Evolutionary conservation across 495 filamentous ascomycete species (phyloP), one percentile per base, ranked within the genome.

Genomic region (Lasiosphaeris hirsuta): DNA sequence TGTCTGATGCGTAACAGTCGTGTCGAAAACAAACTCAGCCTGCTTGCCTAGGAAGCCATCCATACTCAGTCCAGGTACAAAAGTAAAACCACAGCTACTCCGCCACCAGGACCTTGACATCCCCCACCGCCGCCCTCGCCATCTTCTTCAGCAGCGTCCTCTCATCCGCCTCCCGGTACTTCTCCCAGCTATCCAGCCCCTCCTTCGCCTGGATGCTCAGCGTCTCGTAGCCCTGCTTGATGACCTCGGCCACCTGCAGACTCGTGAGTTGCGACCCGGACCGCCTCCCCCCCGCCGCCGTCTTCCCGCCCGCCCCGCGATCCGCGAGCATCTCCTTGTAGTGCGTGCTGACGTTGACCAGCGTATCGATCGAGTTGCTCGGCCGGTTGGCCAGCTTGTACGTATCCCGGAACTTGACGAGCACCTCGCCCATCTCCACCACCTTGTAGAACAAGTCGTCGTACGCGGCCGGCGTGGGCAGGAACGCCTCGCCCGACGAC

Each of bases 381-480:
- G 74, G 69, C 50, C 81, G 70, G 43, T 76, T 78, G 7, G 68
- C 69, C 39, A 89, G 67, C 6, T 69, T 63, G 71, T 92, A 97
- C 2, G 80, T 85, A 62, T 89, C 86, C 17, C 90, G 82, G 72
- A 97, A 96, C 71, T 90, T 91, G 19, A 81, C 74, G 38, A 98
- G 79, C 36, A 90, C 81, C 45, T 96, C 90, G 3, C 92, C 91
- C 13, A 84, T 88, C 71, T 98, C 94, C 46, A 97, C 90, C 11
- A 98, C 80, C 73, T 98, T 98, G 78, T 98, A 98, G 73, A 98
- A 96, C 10, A 98, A 79, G 66, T 97, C 95, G 64, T 98, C 94
- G 69, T 97, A 97, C 17, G 88, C 86, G 38, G 88, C 79, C 17
- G 91, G 84, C 54, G 87, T 90, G 0, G 95, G 95, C n/a, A 97